Percentiles rank a stretch among this genome's conserved stretches.
Evolutionary conservation across 306 rosid species (phyloP).

Genomic region (Acacia melanoxylon): DNA sequence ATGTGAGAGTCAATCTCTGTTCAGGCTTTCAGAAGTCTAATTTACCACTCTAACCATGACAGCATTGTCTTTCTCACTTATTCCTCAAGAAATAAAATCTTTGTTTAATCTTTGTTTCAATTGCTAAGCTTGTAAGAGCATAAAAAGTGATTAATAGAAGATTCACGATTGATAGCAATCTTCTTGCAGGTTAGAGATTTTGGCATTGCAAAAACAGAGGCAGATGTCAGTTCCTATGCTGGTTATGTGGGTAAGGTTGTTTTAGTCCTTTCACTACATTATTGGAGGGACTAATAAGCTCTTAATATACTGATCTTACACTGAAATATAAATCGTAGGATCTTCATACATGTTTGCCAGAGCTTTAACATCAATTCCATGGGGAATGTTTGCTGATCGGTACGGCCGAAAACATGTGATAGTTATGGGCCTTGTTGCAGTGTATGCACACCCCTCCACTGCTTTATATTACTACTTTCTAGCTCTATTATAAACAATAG

Average conservation of each 20-base stretch:
- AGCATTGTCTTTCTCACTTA: background rate
- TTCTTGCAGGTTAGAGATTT: background rate
- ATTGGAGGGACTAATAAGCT: background rate
- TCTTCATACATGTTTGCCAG: slow-evolving; percentile 43
- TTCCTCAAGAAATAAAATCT: background rate
- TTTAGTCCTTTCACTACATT: slow-evolving; percentile 2
- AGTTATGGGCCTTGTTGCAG: slow-evolving; percentile 30
- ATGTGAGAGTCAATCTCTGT: background rate
- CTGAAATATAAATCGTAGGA: slow-evolving; percentile 45
- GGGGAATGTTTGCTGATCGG: background rate
- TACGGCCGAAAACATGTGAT: background rate
- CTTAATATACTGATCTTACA: background rate
- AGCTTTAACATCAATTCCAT: background rate
- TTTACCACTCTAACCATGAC: background rate
- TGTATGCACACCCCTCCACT: slow-evolving; percentile 43
- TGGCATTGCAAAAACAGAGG: background rate
- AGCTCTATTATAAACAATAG: background rate
- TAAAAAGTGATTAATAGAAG: background rate
- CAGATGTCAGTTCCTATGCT: slow-evolving; percentile 53
- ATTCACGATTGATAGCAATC: slow-evolving; percentile 7
- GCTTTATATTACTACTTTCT: background rate
- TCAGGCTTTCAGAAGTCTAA: background rate
- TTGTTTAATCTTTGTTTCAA: background rate
- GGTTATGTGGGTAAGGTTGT: slow-evolving; percentile 69
- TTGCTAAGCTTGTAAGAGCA: background rate